Evolutionary conservation across 257 asterid genomes (phyloP), one percentile per base, ranked within the genome.

Genomic region (Leptodermis oblonga): DNA sequence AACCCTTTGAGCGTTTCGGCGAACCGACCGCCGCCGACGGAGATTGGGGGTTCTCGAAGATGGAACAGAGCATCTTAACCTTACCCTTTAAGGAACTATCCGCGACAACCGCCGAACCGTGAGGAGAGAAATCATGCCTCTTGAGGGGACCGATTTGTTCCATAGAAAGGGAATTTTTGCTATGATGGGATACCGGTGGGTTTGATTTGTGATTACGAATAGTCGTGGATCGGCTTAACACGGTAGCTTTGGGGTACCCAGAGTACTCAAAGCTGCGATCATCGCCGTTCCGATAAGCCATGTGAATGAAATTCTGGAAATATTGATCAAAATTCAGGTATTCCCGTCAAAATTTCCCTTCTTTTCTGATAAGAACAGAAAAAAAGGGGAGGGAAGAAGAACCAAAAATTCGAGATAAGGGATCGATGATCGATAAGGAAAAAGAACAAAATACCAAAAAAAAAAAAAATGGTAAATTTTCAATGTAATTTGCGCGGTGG

Each of bases 41-140:
- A 1, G 68, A 41, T 1, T 65, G 42, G 46, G 79, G 70, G 63
- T 42, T 63, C 69, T 87, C 98, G 63, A 92, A 92, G 62, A 92
- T 64, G 7, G 95, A 88, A 75, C 95, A 83, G 0, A 92, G 73
- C 67, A 81, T 86, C 67, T 83, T 77, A 18, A 92, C 97, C 62
- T 92, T 92, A 0, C 97, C 96, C 70, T 81, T 90, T 31, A 92
- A 65, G 0, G 96, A 87, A 67, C 76, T 82, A 4, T 95, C 96
- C 56, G 90, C 92, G 56, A 92, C 77, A 53, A 83, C 84, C 78
- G 83, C 67, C 2, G 95, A 88, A n/a, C 79, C 89, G 15, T 82
- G 78, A 30, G 94, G 78, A 12, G 95, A 68, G 41, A 7, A 58
- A 58, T 55, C 36, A 84, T 77, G 71, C 68, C 76, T 80, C 84